Percentiles rank a stretch among this genome's conserved stretches.
phyloP scores from a whole-genome alignment of 495 filamentous ascomycete genomes.

The Sordaria brevicollis region DNA sequence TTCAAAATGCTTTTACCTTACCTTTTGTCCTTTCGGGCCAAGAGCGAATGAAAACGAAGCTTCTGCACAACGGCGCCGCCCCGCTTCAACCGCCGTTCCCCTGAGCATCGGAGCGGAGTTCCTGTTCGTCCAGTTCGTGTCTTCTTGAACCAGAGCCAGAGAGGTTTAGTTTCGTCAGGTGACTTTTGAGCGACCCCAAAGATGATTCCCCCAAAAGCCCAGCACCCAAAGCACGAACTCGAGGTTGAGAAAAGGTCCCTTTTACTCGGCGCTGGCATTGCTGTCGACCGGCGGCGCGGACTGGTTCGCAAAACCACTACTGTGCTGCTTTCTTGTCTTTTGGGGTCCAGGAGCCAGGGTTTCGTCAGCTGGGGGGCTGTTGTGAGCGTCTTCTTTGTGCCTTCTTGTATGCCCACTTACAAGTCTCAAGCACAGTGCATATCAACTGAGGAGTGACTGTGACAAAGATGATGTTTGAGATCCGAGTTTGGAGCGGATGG shows the following conservation, averaged over 20 bases:
- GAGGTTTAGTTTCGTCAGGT: neutral
- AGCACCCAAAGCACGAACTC: neutral
- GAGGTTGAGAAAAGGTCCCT: neutral
- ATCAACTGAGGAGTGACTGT: neutral
- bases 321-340: neutral
- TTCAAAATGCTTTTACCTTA: neutral
- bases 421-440: neutral
- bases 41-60: neutral
- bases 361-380: constrained; percentile 9
- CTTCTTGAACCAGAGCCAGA: neutral
- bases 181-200: neutral
- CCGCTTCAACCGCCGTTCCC: neutral
- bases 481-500: neutral
- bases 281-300: neutral
- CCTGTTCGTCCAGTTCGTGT: neutral
- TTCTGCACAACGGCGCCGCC: neutral
- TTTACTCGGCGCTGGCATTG: neutral
- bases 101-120: neutral
- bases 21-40: neutral
- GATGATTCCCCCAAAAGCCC: neutral
- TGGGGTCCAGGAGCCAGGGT: constrained; percentile 1
- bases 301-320: neutral
- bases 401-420: neutral
- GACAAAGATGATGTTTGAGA: neutral
- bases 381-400: neutral